These are phyloP conservation scores for Hypomontagnella submonticulosa DNA, from an alignment of 495 filamentous ascomycete species.

Conservation along the genomic window DNA sequence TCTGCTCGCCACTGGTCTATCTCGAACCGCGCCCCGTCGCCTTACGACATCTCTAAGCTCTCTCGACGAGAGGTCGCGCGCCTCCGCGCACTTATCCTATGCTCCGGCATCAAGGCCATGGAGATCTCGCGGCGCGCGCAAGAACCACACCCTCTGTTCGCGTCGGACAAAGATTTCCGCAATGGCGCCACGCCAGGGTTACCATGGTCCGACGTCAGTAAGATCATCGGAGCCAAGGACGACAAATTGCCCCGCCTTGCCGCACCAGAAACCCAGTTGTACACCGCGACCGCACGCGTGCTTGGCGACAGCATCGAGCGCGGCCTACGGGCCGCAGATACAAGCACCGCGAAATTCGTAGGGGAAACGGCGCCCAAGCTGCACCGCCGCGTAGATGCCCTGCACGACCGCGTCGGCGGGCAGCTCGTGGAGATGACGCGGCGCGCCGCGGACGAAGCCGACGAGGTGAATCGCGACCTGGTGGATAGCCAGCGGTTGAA, in stretches of 20 bases:
- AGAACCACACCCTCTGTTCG: conserved; percentile 48
- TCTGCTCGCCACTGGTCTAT: conserved; percentile 74
- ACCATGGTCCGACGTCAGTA: conserved; percentile 51
- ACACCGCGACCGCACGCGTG: conserved; percentile 73
- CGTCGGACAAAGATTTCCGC: conserved; percentile 6
- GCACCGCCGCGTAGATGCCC: conserved; percentile 49
- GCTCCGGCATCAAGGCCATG: conserved; percentile 84
- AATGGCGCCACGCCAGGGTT: conserved; percentile 23
- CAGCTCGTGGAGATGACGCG: conserved; percentile 67
- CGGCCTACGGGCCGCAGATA: conserved; percentile 64
- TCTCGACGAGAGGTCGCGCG: conserved; percentile 78
- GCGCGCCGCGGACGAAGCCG: conserved; percentile 76
- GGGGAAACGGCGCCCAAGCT: conserved; percentile 48
- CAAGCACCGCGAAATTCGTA: conserved; percentile 58
- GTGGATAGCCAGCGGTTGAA: conserved; percentile 77
- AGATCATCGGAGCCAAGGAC: conserved; percentile 33
- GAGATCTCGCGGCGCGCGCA: conserved; percentile 76
- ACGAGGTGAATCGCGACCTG: conserved; percentile 76
- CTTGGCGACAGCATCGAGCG: conserved; percentile 67
- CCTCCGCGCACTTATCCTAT: conserved; percentile 76
- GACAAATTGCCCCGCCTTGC: conserved; percentile 54
- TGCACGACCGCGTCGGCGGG: conserved; percentile 50
- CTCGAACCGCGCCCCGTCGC: conserved; percentile 65
- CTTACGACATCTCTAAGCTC: conserved; percentile 49
- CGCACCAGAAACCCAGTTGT: conserved; percentile 70